Conservation (phyloP, 805 yeast genomes). For the Nakazawaea ernobii region DNA sequence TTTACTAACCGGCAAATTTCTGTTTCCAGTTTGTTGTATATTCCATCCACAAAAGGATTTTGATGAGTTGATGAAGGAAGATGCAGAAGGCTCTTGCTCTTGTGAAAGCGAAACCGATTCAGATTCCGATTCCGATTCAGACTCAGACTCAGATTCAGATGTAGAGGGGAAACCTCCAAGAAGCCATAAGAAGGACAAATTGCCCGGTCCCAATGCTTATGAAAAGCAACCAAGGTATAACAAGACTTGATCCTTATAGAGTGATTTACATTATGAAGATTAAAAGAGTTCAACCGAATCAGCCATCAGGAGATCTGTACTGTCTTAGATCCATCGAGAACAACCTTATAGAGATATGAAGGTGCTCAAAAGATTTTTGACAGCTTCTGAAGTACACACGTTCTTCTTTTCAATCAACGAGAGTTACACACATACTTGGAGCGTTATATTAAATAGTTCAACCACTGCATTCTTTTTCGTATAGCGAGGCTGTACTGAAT, state of each 20-base stretch:
- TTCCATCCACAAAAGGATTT: conserved; percentile 70
- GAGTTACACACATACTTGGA: no score
- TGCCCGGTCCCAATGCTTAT: conserved; percentile 71
- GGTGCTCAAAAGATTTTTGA: no score
- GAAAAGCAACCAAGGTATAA: conserved; percentile 75
- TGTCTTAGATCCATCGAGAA: no score
- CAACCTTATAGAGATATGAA: no score
- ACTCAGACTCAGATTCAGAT: conserved; percentile 13
- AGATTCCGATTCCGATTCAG: conserved; percentile 20
- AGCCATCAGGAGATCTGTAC: no score
- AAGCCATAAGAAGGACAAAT: conserved; percentile 16
- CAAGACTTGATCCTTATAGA: conserved; percentile 13
- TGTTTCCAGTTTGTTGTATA: conserved; percentile 72
- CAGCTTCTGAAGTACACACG: no score
- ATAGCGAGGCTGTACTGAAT: not conserved
- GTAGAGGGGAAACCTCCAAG: not conserved
- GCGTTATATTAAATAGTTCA: no score
- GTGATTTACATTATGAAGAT: not conserved
- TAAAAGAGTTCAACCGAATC: no score
- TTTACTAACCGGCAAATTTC: not conserved
- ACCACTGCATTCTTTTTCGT: no score
- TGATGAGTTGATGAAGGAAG: conserved; percentile 36
- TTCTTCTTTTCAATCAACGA: no score
- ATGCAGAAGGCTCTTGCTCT: conserved; percentile 19
- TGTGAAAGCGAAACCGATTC: conserved; percentile 8